phyloP scores from a whole-genome alignment of 176 grass and related monocot genomes.

The Zoysia japonica region DNA sequence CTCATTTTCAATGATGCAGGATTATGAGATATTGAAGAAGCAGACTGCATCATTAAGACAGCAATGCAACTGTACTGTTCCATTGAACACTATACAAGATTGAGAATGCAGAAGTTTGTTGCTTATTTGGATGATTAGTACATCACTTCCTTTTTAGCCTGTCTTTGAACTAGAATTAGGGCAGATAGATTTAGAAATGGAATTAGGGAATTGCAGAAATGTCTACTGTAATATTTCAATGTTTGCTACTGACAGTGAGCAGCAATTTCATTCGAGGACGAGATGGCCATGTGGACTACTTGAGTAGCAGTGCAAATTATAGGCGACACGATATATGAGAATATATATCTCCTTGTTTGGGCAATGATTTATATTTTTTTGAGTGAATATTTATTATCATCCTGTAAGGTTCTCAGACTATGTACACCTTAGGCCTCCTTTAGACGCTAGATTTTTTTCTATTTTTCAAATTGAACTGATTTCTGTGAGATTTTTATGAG shows the following conservation, averaged over 20 bases:
- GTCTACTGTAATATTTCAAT: neutral
- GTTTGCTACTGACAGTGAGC: neutral
- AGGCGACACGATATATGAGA: neutral
- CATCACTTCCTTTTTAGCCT: neutral
- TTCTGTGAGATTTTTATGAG: too few relatives aligned
- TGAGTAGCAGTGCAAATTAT: constrained; percentile 15
- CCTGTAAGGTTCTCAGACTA: neutral
- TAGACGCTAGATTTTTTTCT: too few relatives aligned
- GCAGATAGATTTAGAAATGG: constrained; percentile 12
- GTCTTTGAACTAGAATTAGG: neutral
- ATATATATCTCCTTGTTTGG: neutral
- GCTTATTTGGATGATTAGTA: constrained; percentile 28
- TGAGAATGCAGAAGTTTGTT: neutral
- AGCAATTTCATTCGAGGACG: neutral
- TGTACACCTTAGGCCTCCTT: neutral
- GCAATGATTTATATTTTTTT: neutral
- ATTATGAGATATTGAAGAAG: constrained; percentile 57
- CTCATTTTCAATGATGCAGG: constrained; percentile 39
- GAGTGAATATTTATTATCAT: neutral
- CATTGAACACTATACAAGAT: constrained; percentile 15
- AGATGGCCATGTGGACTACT: neutral
- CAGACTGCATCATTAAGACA: constrained; percentile 53
- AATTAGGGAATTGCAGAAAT: constrained; percentile 1
- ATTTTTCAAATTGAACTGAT: too few relatives aligned
- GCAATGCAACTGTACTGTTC: constrained; percentile 45